These are phyloP conservation scores for Ceratocystis cubensis DNA, from an alignment of 2,329 filamentous ascomycete species.

Conservation along the genomic window DNA sequence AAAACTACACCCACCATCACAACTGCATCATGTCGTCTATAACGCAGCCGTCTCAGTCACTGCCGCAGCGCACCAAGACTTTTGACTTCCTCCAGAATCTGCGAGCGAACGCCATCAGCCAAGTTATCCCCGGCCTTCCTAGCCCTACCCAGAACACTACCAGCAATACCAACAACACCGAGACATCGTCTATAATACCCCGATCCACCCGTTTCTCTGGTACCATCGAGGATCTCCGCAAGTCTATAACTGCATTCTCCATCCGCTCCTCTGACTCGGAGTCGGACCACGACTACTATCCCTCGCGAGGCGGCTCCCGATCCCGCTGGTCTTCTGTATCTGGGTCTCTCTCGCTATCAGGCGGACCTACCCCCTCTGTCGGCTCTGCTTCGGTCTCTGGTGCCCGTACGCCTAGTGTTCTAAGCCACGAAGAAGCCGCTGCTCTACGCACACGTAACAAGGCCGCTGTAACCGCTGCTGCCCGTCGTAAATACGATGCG, in stretches of 20 bases:
- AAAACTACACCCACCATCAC: background rate
- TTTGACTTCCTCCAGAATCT: conserved; percentile 18
- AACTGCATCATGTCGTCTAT: conserved; percentile 7
- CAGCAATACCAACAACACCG: background rate
- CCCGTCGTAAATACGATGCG: conserved; percentile 15
- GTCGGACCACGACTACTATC: conserved; percentile 19
- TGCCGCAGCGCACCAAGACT: conserved; percentile 15
- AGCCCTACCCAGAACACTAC: conserved; percentile 10
- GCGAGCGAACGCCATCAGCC: conserved; percentile 14
- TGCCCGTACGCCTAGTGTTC: conserved; percentile 3
- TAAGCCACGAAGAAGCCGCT: conserved; percentile 1
- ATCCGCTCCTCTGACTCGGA: conserved; percentile 20
- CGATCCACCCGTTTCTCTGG: conserved; percentile 18
- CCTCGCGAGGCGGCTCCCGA: conserved; percentile 6
- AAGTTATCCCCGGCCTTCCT: conserved; percentile 11
- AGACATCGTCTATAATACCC: conserved; percentile 8
- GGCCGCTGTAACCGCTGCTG: background rate
- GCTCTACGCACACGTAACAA: conserved; percentile 10
- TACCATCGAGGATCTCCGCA: conserved; percentile 22
- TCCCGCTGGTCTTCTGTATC: conserved; percentile 19
- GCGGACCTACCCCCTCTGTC: background rate
- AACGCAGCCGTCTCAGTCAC: conserved; percentile 1
- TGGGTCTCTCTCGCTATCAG: conserved; percentile 10
- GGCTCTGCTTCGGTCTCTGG: background rate
- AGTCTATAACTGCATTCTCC: conserved; percentile 21